phyloP scores from a whole-genome alignment of 2,329 filamentous ascomycete species.

The Sporothrix phasma region DNA sequence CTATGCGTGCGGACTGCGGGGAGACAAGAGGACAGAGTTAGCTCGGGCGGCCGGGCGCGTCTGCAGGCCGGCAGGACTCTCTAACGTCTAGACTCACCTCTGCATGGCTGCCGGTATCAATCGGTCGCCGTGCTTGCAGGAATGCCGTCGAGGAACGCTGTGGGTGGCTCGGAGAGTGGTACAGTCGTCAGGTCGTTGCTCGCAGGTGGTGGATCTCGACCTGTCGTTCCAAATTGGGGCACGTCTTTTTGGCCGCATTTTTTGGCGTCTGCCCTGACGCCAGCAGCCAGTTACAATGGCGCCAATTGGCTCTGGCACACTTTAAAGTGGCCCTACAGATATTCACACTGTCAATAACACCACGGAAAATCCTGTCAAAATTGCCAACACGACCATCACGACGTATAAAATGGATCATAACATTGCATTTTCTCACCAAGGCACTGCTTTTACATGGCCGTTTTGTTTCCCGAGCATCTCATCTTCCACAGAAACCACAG shows the following conservation, averaged over 20 bases:
- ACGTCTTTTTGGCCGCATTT: background rate
- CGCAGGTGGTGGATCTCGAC: background rate
- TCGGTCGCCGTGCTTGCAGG: background rate
- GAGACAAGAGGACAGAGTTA: slow-evolving; percentile 2
- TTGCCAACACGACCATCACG: background rate
- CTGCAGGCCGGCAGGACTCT: background rate
- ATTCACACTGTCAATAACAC: background rate
- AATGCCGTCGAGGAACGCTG: background rate
- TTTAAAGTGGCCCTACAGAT: background rate
- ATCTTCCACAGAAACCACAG: background rate
- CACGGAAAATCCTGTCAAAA: background rate
- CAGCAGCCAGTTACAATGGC: slow-evolving; percentile 2
- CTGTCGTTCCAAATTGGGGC: slow-evolving; percentile 1
- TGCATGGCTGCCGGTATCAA: slow-evolving; percentile 8
- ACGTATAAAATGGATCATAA: background rate
- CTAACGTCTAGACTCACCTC: background rate
- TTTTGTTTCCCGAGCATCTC: slow-evolving; percentile 1
- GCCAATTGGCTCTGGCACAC: background rate
- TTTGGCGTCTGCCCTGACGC: too few relatives aligned
- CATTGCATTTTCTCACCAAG: background rate
- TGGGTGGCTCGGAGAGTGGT: background rate
- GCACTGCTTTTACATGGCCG: background rate
- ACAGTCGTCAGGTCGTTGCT: background rate
- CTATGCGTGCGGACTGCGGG: background rate
- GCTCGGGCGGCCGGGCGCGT: background rate